Base-by-base conservation (phyloP, 164 flowering plant species). In the Malania oleifera region DNA sequence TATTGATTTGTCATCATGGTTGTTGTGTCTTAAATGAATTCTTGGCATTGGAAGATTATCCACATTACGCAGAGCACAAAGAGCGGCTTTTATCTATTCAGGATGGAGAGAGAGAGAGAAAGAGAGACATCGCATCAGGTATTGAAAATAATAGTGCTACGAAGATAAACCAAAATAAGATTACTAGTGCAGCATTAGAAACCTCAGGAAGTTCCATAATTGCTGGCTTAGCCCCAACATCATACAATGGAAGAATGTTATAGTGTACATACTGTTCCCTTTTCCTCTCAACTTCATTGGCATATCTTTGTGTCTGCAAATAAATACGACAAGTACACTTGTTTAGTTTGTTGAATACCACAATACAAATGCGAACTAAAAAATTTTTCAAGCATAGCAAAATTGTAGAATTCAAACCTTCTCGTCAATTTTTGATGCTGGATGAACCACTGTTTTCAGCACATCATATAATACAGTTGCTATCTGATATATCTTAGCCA, bases 141-240 rank as follows among this genome's bases (percentile, higher is more conserved):
- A 34, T 26, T 49, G 18, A 20, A 18, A 43, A 7, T 38, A 58
- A 14, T 17, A 22, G 24, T 22, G 10, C 34, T n/a, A 11, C 17
- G 18, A 43, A 15, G 25, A 18, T 39, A 31, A 56, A 63, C 0
- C 19, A 50, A 41, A 25, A 2, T 9, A 58, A 58, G 11, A 60
- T 8, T 11, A 64, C 20, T 54, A 12, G 51, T n/a, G 27, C 35
- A 52, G 15, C 57, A 65, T 13, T 28, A 39, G 50, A 70, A 62
- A 95, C 99, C 97, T 95, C 97, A 55, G 96, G 86, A 70, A 95
- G 85, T 70, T 84, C 85, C 99, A 95, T 85, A 34, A 91, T 85
- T 61, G 87, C 77, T 46, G 95, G 83, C 70, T 82, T 81, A 34
- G 71, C 77, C n/a, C 87, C 95, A 63, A 73, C 65, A 31, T 87